These are phyloP conservation scores for Beauveria varroae DNA, from an alignment of 2,329 filamentous ascomycete species.

Conservation along the genomic window DNA sequence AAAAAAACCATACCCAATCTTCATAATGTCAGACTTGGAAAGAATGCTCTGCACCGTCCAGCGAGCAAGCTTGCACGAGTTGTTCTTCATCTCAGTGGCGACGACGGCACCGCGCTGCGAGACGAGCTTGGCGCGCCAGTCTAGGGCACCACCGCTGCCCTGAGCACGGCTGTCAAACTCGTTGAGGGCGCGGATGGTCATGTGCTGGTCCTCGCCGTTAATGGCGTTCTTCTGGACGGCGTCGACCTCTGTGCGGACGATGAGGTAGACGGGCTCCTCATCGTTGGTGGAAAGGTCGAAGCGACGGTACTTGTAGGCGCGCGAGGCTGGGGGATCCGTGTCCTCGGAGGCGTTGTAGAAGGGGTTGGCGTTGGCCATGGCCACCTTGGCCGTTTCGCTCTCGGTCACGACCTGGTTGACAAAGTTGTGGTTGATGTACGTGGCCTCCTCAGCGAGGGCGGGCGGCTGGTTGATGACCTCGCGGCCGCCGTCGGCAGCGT, in stretches of 20 bases:
- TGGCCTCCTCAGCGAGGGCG: conserved; percentile 91
- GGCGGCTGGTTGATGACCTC: conserved; percentile 91
- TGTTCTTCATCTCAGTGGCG: conserved; percentile 99
- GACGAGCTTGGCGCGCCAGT: conserved; percentile 94
- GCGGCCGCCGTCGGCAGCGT: conserved; percentile 86
- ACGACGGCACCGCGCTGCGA: conserved; percentile 94
- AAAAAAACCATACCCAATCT: conserved; percentile 65
- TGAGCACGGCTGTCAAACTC: conserved; percentile 98
- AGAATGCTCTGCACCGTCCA: conserved; percentile 98
- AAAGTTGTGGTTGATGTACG: conserved; percentile 99
- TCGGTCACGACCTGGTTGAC: conserved; percentile 90
- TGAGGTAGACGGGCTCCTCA: conserved; percentile 84
- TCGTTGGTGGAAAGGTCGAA: conserved; percentile 95
- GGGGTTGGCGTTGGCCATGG: conserved; percentile 84
- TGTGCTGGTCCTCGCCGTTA: conserved; percentile 81
- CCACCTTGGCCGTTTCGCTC: conserved; percentile 66
- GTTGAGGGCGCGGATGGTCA: conserved; percentile 94
- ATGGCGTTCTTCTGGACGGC: conserved; percentile 93
- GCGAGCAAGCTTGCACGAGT: conserved; percentile 94
- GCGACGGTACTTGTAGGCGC: conserved; percentile 96
- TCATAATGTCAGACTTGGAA: conserved; percentile 96
- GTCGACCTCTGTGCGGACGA: conserved; percentile 93
- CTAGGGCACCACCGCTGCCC: conserved; percentile 86
- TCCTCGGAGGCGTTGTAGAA: conserved; percentile 96
- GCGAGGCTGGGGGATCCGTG: conserved; percentile 87